Conservation (phyloP, 208 protist genomes). For the Leishmania tropica region DNA sequence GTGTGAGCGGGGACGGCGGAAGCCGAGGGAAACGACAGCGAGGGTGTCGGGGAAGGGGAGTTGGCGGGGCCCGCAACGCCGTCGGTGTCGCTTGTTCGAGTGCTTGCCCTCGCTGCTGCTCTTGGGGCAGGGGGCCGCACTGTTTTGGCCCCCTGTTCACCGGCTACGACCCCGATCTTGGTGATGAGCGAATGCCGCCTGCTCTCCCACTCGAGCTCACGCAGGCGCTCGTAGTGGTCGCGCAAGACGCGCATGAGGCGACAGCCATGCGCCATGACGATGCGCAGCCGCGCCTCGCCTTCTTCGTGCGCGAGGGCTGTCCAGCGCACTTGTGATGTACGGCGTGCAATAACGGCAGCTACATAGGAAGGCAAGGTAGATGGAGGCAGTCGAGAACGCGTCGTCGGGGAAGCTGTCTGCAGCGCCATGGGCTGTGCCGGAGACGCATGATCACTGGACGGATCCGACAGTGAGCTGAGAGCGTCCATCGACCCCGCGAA, state of each 20-base stretch:
- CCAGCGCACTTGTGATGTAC: neutral
- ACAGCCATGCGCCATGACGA: neutral
- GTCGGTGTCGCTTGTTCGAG: neutral
- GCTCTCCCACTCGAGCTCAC: neutral
- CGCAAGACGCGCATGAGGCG: neutral
- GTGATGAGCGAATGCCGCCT: neutral
- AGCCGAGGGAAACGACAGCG: neutral
- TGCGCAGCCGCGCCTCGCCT: constrained; percentile 4
- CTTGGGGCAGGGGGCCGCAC: too few species aligned
- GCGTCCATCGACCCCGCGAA: neutral
- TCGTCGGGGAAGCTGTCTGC: neutral
- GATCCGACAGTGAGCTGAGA: neutral
- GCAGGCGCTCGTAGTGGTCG: constrained; percentile 1
- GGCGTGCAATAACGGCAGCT: neutral
- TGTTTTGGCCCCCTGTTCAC: neutral
- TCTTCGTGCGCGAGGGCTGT: constrained; percentile 1
- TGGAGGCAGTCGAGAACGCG: neutral
- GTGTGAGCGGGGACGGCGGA: neutral
- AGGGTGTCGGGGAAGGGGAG: neutral
- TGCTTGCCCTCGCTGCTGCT: neutral
- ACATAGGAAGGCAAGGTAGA: neutral
- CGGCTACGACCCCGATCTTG: neutral
- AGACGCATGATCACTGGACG: neutral
- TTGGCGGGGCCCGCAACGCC: neutral
- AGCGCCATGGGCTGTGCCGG: neutral